A percentile compares a stretch with the other conserved stretches of the same genome.
These are phyloP conservation scores for Xylaria sp. DNA, from an alignment of 2,329 filamentous ascomycete genomes.

Conservation along the genomic window DNA sequence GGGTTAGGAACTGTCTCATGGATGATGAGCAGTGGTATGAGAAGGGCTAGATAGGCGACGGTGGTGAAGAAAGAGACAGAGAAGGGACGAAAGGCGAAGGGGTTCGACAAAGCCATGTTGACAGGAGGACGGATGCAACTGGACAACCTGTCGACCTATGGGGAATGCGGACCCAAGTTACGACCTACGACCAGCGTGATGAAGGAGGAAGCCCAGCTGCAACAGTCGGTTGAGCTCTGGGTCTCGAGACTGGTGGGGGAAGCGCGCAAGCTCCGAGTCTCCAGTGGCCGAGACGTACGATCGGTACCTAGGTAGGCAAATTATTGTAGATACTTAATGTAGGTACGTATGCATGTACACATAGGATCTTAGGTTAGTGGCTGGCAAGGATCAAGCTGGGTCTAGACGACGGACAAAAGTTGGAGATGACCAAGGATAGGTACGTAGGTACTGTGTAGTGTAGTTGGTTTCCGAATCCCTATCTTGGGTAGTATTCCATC, in stretches of 20 bases:
- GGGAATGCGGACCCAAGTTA: constrained; percentile 21
- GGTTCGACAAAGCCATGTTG: constrained; percentile 50
- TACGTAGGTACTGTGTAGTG: too few relatives aligned
- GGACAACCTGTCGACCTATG: constrained; percentile 19
- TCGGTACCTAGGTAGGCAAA: too few relatives aligned
- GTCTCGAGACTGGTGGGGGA: constrained; percentile 30
- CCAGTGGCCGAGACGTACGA: too few relatives aligned
- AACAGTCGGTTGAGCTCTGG: not conserved
- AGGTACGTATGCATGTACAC: not conserved
- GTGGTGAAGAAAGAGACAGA: constrained; percentile 83
- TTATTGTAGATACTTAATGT: not conserved
- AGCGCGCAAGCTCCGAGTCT: not conserved
- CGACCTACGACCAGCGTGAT: not conserved
- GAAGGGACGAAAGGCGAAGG: constrained; percentile 77
- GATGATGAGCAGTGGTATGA: constrained; percentile 73
- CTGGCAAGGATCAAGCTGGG: not conserved
- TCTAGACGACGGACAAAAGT: too few relatives aligned
- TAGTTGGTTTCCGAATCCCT: too few relatives aligned
- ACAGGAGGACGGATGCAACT: constrained; percentile 16
- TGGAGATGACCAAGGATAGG: too few relatives aligned
- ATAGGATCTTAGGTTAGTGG: not conserved
- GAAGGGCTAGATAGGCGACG: constrained; percentile 76
- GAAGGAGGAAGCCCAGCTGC: constrained; percentile 22
- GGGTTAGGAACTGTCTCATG: constrained; percentile 77
- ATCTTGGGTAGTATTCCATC: not conserved